Evolutionary conservation across 192 early-diverging fungal genomes (phyloP).

Genomic region (Linnemannia schmuckeri): DNA sequence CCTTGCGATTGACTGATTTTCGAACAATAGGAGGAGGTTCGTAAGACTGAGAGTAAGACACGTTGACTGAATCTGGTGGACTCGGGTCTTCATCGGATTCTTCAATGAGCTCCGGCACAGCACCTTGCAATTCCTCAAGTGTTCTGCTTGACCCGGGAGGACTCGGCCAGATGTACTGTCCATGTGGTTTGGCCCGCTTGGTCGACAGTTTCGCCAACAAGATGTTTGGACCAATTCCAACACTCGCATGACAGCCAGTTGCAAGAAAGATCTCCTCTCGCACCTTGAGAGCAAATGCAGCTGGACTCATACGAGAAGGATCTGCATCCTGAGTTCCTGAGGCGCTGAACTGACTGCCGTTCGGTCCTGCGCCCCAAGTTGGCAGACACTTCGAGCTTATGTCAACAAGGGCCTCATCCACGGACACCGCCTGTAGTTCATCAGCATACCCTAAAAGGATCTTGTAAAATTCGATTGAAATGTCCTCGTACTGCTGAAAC

Average conservation of each 20-base stretch:
- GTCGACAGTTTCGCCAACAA: conserved; percentile 72
- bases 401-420: conserved; percentile 89
- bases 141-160: conserved; percentile 29
- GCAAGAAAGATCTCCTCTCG: conserved; percentile 59
- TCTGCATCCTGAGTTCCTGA: background rate
- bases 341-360: background rate
- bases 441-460: conserved; percentile 76
- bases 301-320: conserved; percentile 10
- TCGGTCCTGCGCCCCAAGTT: conserved; percentile 39
- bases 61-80: background rate
- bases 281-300: conserved; percentile 68
- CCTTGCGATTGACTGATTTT: conserved; percentile 26
- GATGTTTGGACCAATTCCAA: conserved; percentile 83
- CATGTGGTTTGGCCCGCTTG: conserved; percentile 41
- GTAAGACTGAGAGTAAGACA: background rate
- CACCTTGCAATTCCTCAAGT: conserved; percentile 67
- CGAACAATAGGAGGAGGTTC: background rate
- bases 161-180: conserved; percentile 45
- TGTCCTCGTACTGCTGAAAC: conserved; percentile 52
- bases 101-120: background rate
- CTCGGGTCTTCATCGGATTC: background rate
- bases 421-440: conserved; percentile 83
- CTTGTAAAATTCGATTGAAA: conserved; percentile 57
- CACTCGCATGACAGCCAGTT: conserved; percentile 76
- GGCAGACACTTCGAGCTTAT: conserved; percentile 61